phyloP scores from a whole-genome alignment of 2,329 filamentous ascomycete genomes.

The Fusarium brachygibbosum region DNA sequence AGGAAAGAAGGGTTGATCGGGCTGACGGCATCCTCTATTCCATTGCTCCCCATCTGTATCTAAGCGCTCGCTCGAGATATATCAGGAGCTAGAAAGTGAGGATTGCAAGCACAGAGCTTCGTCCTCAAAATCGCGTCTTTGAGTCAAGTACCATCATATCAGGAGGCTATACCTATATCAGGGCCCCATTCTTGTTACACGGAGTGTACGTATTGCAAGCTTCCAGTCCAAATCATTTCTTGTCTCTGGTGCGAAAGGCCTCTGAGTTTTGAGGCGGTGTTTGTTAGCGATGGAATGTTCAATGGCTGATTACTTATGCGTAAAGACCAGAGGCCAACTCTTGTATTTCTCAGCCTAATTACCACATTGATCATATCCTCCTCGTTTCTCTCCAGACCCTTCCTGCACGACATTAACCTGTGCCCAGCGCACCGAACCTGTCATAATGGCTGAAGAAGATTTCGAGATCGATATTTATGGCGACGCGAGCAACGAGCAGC shows the following conservation, averaged over 20 bases:
- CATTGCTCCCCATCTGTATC: conserved; percentile 40
- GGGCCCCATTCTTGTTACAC: conserved; percentile 42
- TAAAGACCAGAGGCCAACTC: conserved; percentile 45
- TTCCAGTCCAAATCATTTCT: conserved; percentile 55
- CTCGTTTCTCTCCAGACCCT: conserved; percentile 21
- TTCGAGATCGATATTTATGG: conserved; percentile 82
- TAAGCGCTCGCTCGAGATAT: conserved; percentile 35
- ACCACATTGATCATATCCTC: conserved; percentile 42
- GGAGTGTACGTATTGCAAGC: conserved; percentile 71
- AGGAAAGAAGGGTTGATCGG: conserved; percentile 43
- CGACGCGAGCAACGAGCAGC: conserved; percentile 65
- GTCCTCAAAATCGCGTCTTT: conserved; percentile 62
- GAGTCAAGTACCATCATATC: conserved; percentile 40
- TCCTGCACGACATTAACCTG: conserved; percentile 34
- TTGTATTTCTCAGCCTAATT: conserved; percentile 50
- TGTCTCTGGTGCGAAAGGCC: conserved; percentile 35
- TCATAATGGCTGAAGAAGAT: conserved; percentile 75
- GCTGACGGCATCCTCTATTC: conserved; percentile 39
- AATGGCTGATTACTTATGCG: conserved; percentile 47
- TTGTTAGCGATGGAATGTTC: conserved; percentile 37
- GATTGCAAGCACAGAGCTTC: conserved; percentile 74
- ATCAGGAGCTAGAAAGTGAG: conserved; percentile 41
- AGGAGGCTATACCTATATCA: conserved; percentile 36
- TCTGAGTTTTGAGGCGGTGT: conserved; percentile 20
- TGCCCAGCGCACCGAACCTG: conserved; percentile 26